Evolutionary conservation across 1,284 basidiomycete species (phyloP).

Genomic region (Trichosporon ovoides): DNA sequence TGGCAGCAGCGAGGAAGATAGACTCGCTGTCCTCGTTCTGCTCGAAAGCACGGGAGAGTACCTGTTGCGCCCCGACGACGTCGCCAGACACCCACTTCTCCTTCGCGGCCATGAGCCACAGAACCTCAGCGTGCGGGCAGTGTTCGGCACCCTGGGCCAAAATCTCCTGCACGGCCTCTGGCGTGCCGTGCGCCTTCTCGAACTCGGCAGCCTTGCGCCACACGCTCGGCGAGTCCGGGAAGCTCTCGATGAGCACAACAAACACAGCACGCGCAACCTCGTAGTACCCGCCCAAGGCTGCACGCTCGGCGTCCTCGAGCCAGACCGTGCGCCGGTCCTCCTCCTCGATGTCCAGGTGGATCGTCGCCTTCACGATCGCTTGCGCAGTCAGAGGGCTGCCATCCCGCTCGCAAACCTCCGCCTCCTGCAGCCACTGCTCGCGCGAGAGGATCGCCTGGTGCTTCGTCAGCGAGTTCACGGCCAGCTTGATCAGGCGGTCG

Average conservation of each 20-base stretch:
- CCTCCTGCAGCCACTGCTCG: constrained; percentile 95
- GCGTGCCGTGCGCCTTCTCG: constrained; percentile 81
- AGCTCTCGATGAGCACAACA: constrained; percentile 85
- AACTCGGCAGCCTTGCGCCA: constrained; percentile 89
- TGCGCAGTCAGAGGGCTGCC: constrained; percentile 81
- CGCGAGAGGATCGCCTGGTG: constrained; percentile 84
- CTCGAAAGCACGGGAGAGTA: constrained; percentile 84
- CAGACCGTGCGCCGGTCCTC: constrained; percentile 85
- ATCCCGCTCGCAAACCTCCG: constrained; percentile 83
- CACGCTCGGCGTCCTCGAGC: constrained; percentile 83
- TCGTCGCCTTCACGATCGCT: constrained; percentile 90
- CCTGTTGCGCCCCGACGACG: constrained; percentile 75
- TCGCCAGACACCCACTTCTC: constrained; percentile 88
- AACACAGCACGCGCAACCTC: constrained; percentile 81
- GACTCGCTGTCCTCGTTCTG: constrained; percentile 94
- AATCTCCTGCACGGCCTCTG: constrained; percentile 73
- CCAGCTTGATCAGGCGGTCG: constrained; percentile 80
- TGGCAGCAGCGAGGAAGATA: constrained; percentile 95
- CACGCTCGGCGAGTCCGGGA: constrained; percentile 71
- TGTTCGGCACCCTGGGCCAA: constrained; percentile 75
- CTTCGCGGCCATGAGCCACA: constrained; percentile 97
- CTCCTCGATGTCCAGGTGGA: constrained; percentile 91
- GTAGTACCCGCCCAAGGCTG: constrained; percentile 67
- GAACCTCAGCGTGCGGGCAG: constrained; percentile 87
- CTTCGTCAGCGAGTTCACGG: constrained; percentile 68